Base-by-base conservation (phyloP, 2,329 filamentous ascomycete genomes). In the Diaporthe amygdali region DNA sequence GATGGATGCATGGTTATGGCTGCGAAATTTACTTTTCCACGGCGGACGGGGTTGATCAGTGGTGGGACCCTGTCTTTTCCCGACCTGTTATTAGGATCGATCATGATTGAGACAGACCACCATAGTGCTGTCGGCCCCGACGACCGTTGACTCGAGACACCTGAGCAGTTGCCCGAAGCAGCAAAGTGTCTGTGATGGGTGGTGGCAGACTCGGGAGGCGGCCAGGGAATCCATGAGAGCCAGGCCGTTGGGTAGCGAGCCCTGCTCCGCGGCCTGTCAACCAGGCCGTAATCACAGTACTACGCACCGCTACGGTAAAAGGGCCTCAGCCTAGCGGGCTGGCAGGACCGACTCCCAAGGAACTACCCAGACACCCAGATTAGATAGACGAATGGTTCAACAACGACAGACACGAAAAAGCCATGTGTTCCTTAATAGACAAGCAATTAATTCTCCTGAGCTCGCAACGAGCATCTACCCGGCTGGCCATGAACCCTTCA, bases 381-480 rank as follows among this genome's bases (percentile, higher is more conserved):
- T n/a, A n/a, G n/a, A n/a, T n/a, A n/a, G n/a, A n/a, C n/a, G n/a
- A n/a, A n/a, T n/a, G n/a, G n/a, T n/a, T n/a, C n/a, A n/a, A 55
- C 51, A 37, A 46, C 56, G 37, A 46, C 32, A n/a, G n/a, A n/a
- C n/a, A n/a, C n/a, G 54, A n/a, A 15, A 59, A 59, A 41, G 54
- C 54, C 54, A 41, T 59, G 54, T 41, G 54, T 41, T 27, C 54
- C 54, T 59, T 59, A 25, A 59, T 41, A 25, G 22, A 27, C 56
- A 15, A 22, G 39, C 56, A 63, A 63, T 47, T 14, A 63, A 34
- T 34, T n/a, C 41, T 59, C n/a, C 39, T 32, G 39, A 41, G 12
- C 14, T n/a, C n/a, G 39, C 46, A 46, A 66, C 68, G 56, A 44
- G 68, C 68, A 69, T 69, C 56, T 66, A 52, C 68, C 68, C 68